Evolutionary conservation across 1,139 yeast genomes (phyloP).

Genomic region (Yamadazyma blattariae): DNA sequence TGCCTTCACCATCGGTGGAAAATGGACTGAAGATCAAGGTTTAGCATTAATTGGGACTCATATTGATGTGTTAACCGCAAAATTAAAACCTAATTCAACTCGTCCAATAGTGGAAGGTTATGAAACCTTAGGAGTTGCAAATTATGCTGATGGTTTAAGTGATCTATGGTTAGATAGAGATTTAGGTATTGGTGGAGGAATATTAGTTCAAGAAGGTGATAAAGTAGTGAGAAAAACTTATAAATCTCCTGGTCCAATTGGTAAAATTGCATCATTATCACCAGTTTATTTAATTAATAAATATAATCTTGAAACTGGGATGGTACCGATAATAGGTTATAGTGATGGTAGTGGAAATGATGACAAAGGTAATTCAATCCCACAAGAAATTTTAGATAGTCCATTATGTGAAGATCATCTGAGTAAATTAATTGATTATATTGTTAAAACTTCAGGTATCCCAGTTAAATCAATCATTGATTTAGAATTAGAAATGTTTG

Average conservation of each 20-base stretch:
- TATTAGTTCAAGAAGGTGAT: conserved; percentile 36
- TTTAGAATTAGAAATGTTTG: conserved; percentile 61
- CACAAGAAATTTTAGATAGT: conserved; percentile 1
- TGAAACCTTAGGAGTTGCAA: conserved; percentile 63
- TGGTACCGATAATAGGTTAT: conserved; percentile 61
- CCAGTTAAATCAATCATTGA: conserved; percentile 53
- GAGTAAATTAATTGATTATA: conserved; percentile 50
- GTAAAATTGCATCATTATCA: conserved; percentile 62
- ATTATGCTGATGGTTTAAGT: conserved; percentile 59
- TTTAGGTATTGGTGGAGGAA: conserved; percentile 63
- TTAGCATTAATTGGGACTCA: conserved; percentile 61
- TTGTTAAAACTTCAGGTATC: conserved; percentile 47
- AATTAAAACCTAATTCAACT: conserved; percentile 55
- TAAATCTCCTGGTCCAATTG: conserved; percentile 63
- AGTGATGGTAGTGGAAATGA: conserved; percentile 36
- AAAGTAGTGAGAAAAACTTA: conserved; percentile 43
- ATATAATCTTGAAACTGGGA: conserved; percentile 58
- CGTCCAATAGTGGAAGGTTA: conserved; percentile 53
- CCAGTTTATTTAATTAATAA: conserved; percentile 58
- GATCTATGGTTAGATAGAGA: conserved; percentile 66
- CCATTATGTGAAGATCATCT: conserved; percentile 57
- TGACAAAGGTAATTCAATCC: conserved; percentile 50
- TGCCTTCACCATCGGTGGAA: conserved; percentile 56
- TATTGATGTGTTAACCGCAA: conserved; percentile 56
- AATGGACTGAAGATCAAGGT: conserved; percentile 57